phyloP scores from a whole-genome alignment of 164 flowering plant genomes.

The Tinospora cordifolia region DNA sequence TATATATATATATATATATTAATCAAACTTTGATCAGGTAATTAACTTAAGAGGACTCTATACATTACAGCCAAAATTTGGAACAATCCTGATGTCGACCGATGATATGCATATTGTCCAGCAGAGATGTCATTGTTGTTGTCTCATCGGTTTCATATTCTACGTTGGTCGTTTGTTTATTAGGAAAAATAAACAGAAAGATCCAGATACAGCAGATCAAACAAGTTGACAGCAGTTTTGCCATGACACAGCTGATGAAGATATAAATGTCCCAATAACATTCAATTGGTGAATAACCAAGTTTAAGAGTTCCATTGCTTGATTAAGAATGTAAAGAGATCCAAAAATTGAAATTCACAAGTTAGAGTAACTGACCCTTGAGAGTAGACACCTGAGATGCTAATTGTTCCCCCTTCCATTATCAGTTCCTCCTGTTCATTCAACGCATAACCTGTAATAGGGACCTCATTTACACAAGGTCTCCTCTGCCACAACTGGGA shows the following conservation, averaged over 20 bases:
- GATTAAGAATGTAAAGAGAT: not conserved
- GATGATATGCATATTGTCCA: no score
- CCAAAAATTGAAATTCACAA: not conserved
- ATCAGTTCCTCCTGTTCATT: slow-evolving; percentile 50
- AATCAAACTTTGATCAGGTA: not conserved
- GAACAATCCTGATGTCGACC: no score
- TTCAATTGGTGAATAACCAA: not conserved
- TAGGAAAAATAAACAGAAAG: no score
- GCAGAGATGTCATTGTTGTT: no score
- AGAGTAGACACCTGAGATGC: slow-evolving; percentile 69
- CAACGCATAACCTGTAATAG: slow-evolving; percentile 25
- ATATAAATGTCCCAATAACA: no score
- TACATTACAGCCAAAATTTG: no score
- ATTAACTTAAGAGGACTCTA: not conserved
- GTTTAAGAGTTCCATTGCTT: not conserved
- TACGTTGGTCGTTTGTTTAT: no score
- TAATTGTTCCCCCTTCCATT: slow-evolving; percentile 88
- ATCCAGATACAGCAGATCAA: no score
- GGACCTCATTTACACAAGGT: slow-evolving; percentile 36
- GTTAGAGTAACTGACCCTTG: slow-evolving; percentile 49
- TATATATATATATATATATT: no score
- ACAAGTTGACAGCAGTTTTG: no score
- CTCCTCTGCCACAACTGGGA: slow-evolving; percentile 20
- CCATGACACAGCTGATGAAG: no score
- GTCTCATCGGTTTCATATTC: no score